phyloP scores from a whole-genome alignment of 768 basidiomycete species.

The Xerocomellus intermedius region DNA sequence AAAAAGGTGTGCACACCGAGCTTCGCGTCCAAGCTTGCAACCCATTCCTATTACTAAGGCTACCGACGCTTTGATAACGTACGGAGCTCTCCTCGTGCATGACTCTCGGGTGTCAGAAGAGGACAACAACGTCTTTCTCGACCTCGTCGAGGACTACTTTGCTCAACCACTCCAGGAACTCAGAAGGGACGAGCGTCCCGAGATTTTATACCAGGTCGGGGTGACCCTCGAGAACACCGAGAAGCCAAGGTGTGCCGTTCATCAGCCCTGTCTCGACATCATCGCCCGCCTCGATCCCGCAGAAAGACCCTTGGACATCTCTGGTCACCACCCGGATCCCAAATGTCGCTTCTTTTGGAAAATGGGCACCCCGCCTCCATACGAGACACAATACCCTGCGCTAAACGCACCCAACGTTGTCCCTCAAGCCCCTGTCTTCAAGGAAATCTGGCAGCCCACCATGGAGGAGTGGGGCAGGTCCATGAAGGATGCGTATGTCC shows the following conservation, averaged over 20 bases:
- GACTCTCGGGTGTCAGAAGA: constrained; percentile 83
- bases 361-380: constrained; percentile 73
- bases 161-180: constrained; percentile 61
- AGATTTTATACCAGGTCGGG: constrained; percentile 88
- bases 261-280: constrained; percentile 78
- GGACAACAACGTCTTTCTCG: constrained; percentile 80
- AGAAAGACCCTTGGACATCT: constrained; percentile 84
- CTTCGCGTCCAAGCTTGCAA: background rate
- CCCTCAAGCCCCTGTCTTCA: constrained; percentile 59
- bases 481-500: constrained; percentile 82
- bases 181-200: constrained; percentile 76
- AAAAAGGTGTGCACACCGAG: constrained; percentile 45
- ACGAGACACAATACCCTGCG: constrained; percentile 72
- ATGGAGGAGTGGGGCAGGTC: constrained; percentile 87
- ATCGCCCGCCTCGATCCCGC: constrained; percentile 73
- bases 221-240: constrained; percentile 97
- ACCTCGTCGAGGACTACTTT: constrained; percentile 94
- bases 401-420: constrained; percentile 82
- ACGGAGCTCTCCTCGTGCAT: constrained; percentile 82
- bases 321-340: constrained; percentile 80
- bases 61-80: constrained; percentile 76
- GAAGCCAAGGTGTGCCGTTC: constrained; percentile 81
- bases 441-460: constrained; percentile 60
- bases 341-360: constrained; percentile 95
- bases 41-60: constrained; percentile 49